Conservation (phyloP, 73 alveolate species). For the Effrenium voratum region DNA sequence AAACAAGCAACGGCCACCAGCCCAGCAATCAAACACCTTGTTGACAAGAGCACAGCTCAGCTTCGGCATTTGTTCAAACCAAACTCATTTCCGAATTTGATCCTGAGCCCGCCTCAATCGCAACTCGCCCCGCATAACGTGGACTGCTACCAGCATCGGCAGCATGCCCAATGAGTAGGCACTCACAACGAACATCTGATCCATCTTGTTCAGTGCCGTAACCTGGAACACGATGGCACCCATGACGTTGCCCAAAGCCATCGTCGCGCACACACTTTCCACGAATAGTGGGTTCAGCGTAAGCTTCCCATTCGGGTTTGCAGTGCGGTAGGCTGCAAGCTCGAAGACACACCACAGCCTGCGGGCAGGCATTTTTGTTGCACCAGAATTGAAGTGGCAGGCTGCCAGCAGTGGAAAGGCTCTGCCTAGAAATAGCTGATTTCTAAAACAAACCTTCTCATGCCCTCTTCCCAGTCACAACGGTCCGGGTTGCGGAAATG, state of each 20-base stretch:
- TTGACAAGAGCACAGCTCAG: too few relatives aligned
- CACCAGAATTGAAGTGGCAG: too few relatives aligned
- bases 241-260: constrained; percentile 2
- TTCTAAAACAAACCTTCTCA: too few relatives aligned
- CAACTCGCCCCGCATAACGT: constrained; percentile 29
- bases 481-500: too few relatives aligned
- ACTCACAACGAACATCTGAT: background rate
- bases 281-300: constrained; percentile 31
- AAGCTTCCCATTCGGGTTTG: constrained; percentile 26
- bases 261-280: constrained; percentile 36
- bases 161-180: background rate
- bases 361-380: too few relatives aligned
- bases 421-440: too few relatives aligned
- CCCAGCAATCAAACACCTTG: background rate
- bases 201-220: constrained; percentile 28
- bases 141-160: constrained; percentile 15
- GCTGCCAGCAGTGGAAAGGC: too few relatives aligned
- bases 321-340: constrained; percentile 59
- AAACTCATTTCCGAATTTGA: too few relatives aligned
- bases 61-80: too few relatives aligned
- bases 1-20: background rate
- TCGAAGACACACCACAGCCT: constrained; percentile 73
- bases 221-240: background rate
- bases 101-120: constrained; percentile 43
- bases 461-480: too few relatives aligned